Evolutionary conservation across 1,284 basidiomycete species (phyloP).

Genomic region (Bothia castanella): DNA sequence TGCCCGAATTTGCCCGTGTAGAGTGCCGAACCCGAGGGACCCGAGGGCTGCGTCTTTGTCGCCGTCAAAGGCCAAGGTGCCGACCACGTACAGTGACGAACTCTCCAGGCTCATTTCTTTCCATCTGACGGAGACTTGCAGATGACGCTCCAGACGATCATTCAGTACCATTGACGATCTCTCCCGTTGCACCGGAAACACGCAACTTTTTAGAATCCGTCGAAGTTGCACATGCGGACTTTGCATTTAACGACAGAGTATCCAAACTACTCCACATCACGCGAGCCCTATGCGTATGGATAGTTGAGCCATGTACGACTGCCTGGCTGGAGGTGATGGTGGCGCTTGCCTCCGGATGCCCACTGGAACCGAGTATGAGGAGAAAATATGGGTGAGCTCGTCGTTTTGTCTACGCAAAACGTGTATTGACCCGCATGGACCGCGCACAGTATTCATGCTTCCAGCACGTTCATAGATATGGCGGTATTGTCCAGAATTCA

Average conservation of each 20-base stretch:
- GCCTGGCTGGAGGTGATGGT: conserved; percentile 85
- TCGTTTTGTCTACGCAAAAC: fast-evolving
- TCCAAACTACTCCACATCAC: conserved; percentile 69
- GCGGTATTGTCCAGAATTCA: conserved; percentile 83
- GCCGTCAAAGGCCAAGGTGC: conserved; percentile 81
- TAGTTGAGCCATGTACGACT: conserved; percentile 94
- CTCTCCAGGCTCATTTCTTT: neutral
- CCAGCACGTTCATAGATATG: conserved; percentile 87
- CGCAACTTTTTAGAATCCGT: conserved; percentile 88
- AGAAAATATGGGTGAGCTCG: conserved; percentile 84
- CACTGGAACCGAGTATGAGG: conserved; percentile 75
- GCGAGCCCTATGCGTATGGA: conserved; percentile 83
- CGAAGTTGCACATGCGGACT: conserved; percentile 89
- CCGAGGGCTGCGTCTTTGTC: conserved; percentile 78
- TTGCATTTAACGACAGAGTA: conserved; percentile 79
- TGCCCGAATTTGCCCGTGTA: conserved; percentile 89
- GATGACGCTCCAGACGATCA: conserved; percentile 44
- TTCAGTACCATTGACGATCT: conserved; percentile 46
- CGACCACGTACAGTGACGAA: conserved; percentile 52
- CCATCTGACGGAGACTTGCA: conserved; percentile 13
- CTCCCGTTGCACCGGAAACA: conserved; percentile 41
- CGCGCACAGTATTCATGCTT: conserved; percentile 80
- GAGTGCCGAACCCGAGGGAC: conserved; percentile 49
- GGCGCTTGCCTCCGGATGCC: conserved; percentile 91
- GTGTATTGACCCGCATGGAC: neutral